A percentile compares a stretch with the other conserved stretches of the same genome.
Evolutionary conservation across 2,329 filamentous ascomycete genomes (phyloP).

Genomic region (Thielaviopsis ethacetica): DNA sequence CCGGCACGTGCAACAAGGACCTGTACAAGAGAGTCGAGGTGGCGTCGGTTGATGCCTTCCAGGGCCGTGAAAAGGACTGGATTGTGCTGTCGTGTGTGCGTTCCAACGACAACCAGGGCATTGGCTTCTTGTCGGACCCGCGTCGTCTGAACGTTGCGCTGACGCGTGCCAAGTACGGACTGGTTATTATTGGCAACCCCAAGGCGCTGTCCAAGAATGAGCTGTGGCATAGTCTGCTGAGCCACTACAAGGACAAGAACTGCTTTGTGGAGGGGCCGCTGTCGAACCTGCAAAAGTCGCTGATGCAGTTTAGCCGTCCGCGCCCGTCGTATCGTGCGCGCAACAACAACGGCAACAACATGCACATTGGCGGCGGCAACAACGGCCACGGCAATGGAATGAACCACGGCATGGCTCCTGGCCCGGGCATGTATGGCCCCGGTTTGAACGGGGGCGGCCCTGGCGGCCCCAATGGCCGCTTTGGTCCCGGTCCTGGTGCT

Average conservation of each 20-base stretch:
- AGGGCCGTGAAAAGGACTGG: constrained; percentile 97
- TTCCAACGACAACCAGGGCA: constrained; percentile 97
- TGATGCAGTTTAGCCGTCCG: constrained; percentile 86
- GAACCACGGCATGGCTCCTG: constrained; percentile 14
- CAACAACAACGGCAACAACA: constrained; percentile 13
- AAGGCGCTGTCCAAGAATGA: constrained; percentile 97
- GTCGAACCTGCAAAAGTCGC: constrained; percentile 86
- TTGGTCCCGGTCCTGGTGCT: too few relatives aligned
- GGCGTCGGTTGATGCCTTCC: constrained; percentile 95
- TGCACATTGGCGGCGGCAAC: constrained; percentile 9
- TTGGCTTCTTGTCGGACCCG: constrained; percentile 95
- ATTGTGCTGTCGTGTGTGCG: constrained; percentile 96
- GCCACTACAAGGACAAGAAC: constrained; percentile 94
- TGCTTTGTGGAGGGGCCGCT: constrained; percentile 91
- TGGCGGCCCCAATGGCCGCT: too few relatives aligned
- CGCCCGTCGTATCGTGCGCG: constrained; percentile 71
- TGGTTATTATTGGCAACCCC: constrained; percentile 93
- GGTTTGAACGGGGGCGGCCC: neutral
- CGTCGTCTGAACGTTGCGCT: constrained; percentile 93
- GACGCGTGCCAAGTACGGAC: constrained; percentile 88
- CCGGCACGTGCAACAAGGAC: constrained; percentile 94
- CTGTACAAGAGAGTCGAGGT: constrained; percentile 98
- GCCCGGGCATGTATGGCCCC: constrained; percentile 14
- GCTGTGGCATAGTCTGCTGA: constrained; percentile 85
- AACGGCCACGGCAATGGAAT: neutral